Base-by-base conservation (phyloP, 2,329 filamentous ascomycete species). In the Cladosporium colombiae region DNA sequence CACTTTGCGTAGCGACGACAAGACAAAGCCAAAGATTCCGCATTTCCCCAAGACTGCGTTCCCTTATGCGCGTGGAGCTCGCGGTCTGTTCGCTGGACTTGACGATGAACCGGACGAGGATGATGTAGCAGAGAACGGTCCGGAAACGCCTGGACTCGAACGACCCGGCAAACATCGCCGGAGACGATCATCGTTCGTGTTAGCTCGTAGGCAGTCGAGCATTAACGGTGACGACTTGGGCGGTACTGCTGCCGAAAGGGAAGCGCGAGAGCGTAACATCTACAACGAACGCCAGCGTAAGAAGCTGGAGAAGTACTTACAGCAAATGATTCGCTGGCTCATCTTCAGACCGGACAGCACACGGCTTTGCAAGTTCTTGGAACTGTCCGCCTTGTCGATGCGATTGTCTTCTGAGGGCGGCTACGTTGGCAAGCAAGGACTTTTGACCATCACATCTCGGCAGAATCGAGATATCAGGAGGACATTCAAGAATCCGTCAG, bases 261-360 rank as follows among this genome's bases (percentile, higher is more conserved):
- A 74, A 57, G 77, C 68, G 23, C 67, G 68, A 11, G 72, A 75
- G 61, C 68, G 63, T 69, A 83, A 87, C 64, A 81, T 82, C 3
- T 96, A 94, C 71, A 87, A 92, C 49, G 92, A 96, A 72, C 88
- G 87, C 68, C 93, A 97, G 78, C 87, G 94, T 65, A 90, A 88
- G 72, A 92, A 91, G 75, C 82, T 99, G 35, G 95, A 98, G 76
- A 88, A 88, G 58, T 99, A 99, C 76, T 82, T 99, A 23, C 92
- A 94, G 69, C 91, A 94, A 73, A 92, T 98, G 88, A 94, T 98
- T 67, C 89, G 92, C 64, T 98, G 94, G 86, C 88, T 99, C 72
- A 98, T 99, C 79, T 99, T 99, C 80, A 88, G 94, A 55, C 89
- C 95, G 7, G 94, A 98, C 78, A 97, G 93, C 79, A 98, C 97